Percentiles rank a stretch among this genome's conserved stretches.
Conservation (phyloP, 2,329 filamentous ascomycete species). For the Diaporthe citriasiana region DNA sequence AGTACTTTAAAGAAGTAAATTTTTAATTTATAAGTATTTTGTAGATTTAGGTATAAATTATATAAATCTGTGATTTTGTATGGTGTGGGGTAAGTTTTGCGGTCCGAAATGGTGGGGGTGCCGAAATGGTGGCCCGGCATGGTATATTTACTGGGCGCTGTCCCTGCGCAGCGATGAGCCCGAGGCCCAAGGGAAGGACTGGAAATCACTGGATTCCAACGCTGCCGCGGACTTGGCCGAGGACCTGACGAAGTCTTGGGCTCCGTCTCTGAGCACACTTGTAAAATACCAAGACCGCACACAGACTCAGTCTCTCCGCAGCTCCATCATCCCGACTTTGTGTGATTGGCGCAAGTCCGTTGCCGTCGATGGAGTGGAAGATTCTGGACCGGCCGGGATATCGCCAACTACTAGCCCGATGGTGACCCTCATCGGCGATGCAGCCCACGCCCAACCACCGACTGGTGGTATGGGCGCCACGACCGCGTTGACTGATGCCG, state of each 20-base stretch:
- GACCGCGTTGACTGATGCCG: not conserved
- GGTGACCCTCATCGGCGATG: conserved; percentile 23
- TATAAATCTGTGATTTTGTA: too few species aligned
- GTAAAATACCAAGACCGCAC: conserved; percentile 12
- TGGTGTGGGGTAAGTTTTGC: too few species aligned
- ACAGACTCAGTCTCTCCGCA: conserved; percentile 8
- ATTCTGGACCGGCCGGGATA: not conserved
- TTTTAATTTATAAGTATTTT: too few species aligned
- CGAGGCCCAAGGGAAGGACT: not conserved
- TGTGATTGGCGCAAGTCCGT: not conserved
- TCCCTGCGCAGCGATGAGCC: conserved; percentile 10
- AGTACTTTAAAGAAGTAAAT: too few species aligned
- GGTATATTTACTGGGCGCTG: conserved; percentile 18
- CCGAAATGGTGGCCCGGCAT: too few species aligned
- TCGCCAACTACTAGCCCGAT: not conserved
- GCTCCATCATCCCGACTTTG: not conserved
- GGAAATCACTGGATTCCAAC: not conserved
- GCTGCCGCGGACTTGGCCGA: not conserved
- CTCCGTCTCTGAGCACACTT: not conserved
- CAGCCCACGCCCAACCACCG: conserved; percentile 19
- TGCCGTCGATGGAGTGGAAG: not conserved
- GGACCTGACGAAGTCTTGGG: conserved; percentile 18
- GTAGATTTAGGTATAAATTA: too few species aligned
- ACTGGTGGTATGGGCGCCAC: conserved; percentile 1
- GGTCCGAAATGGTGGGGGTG: too few species aligned